phyloP scores from a whole-genome alignment of 768 basidiomycete genomes.

The Suillus luteus region DNA sequence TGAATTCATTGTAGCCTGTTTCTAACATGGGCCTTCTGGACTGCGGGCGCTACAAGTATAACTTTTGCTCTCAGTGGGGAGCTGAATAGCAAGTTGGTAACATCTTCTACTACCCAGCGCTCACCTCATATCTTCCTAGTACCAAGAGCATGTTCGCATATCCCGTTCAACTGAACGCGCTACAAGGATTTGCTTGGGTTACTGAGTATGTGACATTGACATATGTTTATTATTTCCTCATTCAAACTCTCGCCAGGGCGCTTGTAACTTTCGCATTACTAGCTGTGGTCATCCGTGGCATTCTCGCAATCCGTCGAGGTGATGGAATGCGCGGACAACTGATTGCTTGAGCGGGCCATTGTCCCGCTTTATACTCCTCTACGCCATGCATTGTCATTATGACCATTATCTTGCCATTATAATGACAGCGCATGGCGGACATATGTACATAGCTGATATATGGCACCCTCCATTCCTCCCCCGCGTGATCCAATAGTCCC shows the following conservation, averaged over 20 bases:
- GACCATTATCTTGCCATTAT: background rate
- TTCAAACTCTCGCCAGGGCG: conserved; percentile 46
- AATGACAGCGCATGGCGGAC: background rate
- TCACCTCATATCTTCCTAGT: conserved; percentile 19
- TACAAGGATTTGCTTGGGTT: conserved; percentile 76
- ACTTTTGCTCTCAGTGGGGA: conserved; percentile 70
- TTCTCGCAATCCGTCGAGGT: conserved; percentile 59
- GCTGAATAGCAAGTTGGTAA: conserved; percentile 62
- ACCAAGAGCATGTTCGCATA: conserved; percentile 53
- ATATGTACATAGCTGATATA: background rate
- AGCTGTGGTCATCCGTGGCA: conserved; percentile 61
- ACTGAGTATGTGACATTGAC: conserved; percentile 52
- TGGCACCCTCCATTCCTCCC: background rate
- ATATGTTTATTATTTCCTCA: background rate
- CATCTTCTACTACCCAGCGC: background rate
- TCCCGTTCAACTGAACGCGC: conserved; percentile 75
- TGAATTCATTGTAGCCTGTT: conserved; percentile 44
- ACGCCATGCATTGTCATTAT: background rate
- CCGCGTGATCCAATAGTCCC: background rate
- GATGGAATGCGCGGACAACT: conserved; percentile 65
- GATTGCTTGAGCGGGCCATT: conserved; percentile 29
- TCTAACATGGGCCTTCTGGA: conserved; percentile 82
- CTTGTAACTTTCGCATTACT: conserved; percentile 62
- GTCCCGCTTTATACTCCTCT: background rate
- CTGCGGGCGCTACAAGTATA: conserved; percentile 69